Evolutionary conservation across 306 rosid species (phyloP).

Genomic region (Sechiopsis laciniata): DNA sequence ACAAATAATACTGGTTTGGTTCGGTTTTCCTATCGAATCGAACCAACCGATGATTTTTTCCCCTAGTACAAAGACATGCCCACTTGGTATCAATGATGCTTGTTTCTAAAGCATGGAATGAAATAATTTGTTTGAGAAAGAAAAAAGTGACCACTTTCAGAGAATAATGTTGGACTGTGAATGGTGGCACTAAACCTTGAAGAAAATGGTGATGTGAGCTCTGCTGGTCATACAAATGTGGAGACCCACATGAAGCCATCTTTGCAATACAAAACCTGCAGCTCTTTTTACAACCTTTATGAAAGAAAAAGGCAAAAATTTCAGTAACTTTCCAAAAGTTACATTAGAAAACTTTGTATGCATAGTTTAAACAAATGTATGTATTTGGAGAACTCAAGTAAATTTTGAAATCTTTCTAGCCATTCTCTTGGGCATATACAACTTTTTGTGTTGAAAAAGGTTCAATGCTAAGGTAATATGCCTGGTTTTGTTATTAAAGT

Average conservation of each 20-base stretch:
- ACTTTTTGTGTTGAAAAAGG: not conserved
- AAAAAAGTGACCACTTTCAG: conserved; percentile 2
- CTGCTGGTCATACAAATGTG: conserved; percentile 2
- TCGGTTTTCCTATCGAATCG: no score
- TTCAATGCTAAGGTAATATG: not conserved
- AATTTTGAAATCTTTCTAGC: not conserved
- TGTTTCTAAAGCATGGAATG: conserved; percentile 14
- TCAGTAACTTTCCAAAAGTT: conserved; percentile 22
- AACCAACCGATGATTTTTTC: no score
- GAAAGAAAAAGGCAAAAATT: not conserved
- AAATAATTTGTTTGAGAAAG: not conserved
- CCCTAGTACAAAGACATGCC: not conserved
- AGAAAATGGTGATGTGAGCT: conserved; percentile 18
- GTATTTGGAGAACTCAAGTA: not conserved
- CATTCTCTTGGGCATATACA: not conserved
- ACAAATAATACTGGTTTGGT: no score
- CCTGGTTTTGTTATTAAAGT: conserved; percentile 1
- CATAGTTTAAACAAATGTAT: not conserved
- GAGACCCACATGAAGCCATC: conserved; percentile 22
- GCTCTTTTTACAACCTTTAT: conserved; percentile 12
- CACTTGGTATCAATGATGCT: not conserved
- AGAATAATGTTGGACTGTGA: not conserved
- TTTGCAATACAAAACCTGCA: conserved; percentile 19
- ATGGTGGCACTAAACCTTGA: conserved; percentile 9
- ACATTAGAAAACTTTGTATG: not conserved